phyloP scores from a whole-genome alignment of 164 flowering plant genomes.

The Pachysandra terminalis region DNA sequence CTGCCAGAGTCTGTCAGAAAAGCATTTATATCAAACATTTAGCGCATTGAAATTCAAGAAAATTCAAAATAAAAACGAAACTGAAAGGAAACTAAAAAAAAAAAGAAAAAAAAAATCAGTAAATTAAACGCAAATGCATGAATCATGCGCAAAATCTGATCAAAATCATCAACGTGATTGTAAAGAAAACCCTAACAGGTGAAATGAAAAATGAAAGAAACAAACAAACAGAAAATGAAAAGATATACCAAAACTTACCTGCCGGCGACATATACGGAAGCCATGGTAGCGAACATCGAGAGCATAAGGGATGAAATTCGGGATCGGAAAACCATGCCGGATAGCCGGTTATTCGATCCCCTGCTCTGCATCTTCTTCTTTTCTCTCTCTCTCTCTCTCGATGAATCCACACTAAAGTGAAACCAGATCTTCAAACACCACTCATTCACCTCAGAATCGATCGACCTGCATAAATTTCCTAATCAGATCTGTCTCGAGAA shows the following conservation, averaged over 20 bases:
- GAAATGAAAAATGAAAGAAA: not conserved
- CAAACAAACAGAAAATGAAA: not conserved
- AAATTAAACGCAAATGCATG: not conserved
- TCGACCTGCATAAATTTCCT: not conserved
- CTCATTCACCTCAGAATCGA: conserved; percentile 8
- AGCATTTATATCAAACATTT: conserved; percentile 4
- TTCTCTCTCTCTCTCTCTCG: no score
- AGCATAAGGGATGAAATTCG: conserved; percentile 55
- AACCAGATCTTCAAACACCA: conserved; percentile 5
- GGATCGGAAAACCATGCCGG: conserved; percentile 48
- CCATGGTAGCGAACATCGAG: conserved; percentile 77
- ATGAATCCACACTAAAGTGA: not conserved
- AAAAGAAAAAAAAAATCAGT: not conserved
- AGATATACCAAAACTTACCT: conserved; percentile 36
- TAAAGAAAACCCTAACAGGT: no score
- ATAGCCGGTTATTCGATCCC: conserved; percentile 48
- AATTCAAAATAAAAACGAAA: not conserved
- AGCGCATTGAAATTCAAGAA: not conserved
- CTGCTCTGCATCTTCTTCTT: conserved; percentile 48
- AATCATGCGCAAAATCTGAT: not conserved
- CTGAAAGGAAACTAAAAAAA: not conserved
- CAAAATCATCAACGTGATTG: no score
- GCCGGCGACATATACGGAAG: conserved; percentile 86
- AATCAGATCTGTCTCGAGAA: not conserved
- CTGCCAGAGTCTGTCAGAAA: conserved; percentile 72